phyloP scores from a whole-genome alignment of 2,329 filamentous ascomycete genomes.

The Fusarium anthophilum region DNA sequence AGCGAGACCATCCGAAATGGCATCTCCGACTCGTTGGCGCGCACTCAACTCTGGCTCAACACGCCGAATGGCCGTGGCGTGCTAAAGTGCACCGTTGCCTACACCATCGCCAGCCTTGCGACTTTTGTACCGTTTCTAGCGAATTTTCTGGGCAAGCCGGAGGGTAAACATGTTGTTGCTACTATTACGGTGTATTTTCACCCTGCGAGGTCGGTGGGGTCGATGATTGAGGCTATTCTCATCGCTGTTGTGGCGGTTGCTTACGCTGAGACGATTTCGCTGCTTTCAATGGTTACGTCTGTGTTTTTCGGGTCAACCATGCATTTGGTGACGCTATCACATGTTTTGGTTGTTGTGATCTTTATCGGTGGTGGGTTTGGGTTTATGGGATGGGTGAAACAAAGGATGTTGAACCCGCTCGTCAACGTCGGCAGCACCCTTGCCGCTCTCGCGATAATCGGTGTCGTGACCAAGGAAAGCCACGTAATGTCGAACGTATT shows the following conservation, averaged over 20 bases:
- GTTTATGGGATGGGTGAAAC: conserved; percentile 88
- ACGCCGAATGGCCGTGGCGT: conserved; percentile 81
- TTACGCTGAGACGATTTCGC: conserved; percentile 74
- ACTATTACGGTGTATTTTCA: conserved; percentile 97
- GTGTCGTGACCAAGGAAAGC: conserved; percentile 89
- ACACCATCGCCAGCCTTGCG: conserved; percentile 84
- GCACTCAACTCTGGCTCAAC: conserved; percentile 65
- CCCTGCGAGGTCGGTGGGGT: conserved; percentile 84
- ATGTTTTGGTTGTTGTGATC: conserved; percentile 80
- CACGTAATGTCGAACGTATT: conserved; percentile 86
- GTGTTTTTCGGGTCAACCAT: conserved; percentile 77
- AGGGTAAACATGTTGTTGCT: conserved; percentile 93
- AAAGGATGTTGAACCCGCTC: conserved; percentile 77
- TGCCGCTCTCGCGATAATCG: conserved; percentile 87
- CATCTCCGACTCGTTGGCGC: conserved; percentile 53
- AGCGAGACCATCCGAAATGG: conserved; percentile 17
- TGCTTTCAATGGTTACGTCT: conserved; percentile 86
- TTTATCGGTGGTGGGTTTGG: conserved; percentile 89
- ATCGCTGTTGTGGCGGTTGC: conserved; percentile 81
- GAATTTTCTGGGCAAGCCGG: conserved; percentile 78
- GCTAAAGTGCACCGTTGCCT: conserved; percentile 91
- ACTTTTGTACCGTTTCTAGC: conserved; percentile 83
- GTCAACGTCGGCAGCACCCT: conserved; percentile 88
- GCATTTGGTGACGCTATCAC: conserved; percentile 74
- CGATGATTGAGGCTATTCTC: conserved; percentile 86